Evolutionary conservation across 2,329 filamentous ascomycete species (phyloP).

Genomic region (Tolypocladium guangdongense): DNA sequence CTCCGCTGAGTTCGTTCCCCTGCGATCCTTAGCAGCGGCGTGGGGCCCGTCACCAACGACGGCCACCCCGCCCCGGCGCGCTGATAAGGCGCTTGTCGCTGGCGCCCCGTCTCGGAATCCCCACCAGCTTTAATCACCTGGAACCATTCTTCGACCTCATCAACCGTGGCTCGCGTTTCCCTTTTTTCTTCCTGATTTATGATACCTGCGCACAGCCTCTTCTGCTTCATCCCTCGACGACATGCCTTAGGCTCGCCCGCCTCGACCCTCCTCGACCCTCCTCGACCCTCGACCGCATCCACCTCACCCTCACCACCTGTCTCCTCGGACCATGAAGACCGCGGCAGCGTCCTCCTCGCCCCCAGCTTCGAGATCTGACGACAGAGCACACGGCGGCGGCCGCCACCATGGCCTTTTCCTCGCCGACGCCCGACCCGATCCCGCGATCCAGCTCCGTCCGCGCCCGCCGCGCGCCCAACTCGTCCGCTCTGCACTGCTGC

Average conservation of each 20-base stretch:
- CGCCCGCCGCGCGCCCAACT: constrained; percentile 11
- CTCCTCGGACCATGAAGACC: constrained; percentile 5
- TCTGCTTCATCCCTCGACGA: constrained; percentile 1
- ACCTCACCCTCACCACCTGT: background rate
- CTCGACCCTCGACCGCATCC: background rate
- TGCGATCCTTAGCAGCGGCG: background rate
- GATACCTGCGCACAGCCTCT: background rate
- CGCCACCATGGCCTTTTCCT: background rate
- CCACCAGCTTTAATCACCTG: background rate
- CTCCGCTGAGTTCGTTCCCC: too few species aligned
- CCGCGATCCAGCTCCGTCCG: constrained; percentile 14
- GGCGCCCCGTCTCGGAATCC: background rate
- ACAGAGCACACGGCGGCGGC: background rate
- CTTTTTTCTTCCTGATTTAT: background rate
- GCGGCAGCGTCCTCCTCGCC: background rate
- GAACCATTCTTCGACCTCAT: background rate
- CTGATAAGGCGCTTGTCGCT: background rate
- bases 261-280: background rate
- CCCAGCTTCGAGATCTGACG: background rate
- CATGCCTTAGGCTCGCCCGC: background rate
- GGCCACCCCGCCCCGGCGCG: background rate
- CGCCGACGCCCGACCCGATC: constrained; percentile 8
- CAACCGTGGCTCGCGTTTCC: background rate
- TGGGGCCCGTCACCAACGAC: too few species aligned
- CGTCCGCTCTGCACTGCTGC: constrained; percentile 55